A percentile compares a stretch with the other conserved stretches of the same genome.
phyloP scores from a whole-genome alignment of 768 basidiomycete genomes.

The Holtermanniella nyarrowii region DNA sequence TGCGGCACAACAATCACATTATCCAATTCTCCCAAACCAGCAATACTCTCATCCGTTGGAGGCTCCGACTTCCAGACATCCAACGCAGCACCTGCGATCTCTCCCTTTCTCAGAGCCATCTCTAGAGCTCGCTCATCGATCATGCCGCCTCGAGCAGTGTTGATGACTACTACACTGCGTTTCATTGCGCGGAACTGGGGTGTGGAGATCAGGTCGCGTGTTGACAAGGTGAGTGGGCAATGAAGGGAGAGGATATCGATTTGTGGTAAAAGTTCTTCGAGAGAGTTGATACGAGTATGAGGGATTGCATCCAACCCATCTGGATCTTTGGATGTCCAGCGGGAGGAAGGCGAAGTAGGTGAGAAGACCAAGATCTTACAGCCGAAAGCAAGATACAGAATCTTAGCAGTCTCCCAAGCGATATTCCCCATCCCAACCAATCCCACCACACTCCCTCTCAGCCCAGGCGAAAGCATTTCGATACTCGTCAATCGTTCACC shows the following conservation, averaged over 20 bases:
- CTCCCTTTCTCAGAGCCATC: conserved; percentile 13
- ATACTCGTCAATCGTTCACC: conserved; percentile 27
- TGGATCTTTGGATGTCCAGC: conserved; percentile 16
- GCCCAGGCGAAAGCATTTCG: conserved; percentile 19
- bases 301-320: conserved; percentile 12
- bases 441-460: conserved; percentile 37
- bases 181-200: conserved; percentile 32
- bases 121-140: conserved; percentile 29
- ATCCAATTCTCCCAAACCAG: conserved; percentile 20
- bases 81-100: conserved; percentile 30
- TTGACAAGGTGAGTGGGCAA: conserved; percentile 35
- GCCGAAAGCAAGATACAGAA: conserved; percentile 34
- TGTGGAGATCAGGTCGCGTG: conserved; percentile 28
- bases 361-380: conserved; percentile 35
- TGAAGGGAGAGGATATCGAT: conserved; percentile 40
- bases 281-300: conserved; percentile 21
- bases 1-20: conserved; percentile 34
- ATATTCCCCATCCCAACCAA: conserved; percentile 42
- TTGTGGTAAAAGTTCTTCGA: conserved; percentile 30
- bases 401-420: conserved; percentile 28
- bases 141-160: conserved; percentile 41
- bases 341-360: conserved; percentile 26
- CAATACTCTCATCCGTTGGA: conserved; percentile 19
- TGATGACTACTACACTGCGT: conserved; percentile 30
- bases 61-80: conserved; percentile 36